A percentile compares a stretch with the other conserved stretches of the same genome.
phyloP scores from a whole-genome alignment of 805 yeast genomes.

The Yamadazyma takamatsuzukensis region DNA sequence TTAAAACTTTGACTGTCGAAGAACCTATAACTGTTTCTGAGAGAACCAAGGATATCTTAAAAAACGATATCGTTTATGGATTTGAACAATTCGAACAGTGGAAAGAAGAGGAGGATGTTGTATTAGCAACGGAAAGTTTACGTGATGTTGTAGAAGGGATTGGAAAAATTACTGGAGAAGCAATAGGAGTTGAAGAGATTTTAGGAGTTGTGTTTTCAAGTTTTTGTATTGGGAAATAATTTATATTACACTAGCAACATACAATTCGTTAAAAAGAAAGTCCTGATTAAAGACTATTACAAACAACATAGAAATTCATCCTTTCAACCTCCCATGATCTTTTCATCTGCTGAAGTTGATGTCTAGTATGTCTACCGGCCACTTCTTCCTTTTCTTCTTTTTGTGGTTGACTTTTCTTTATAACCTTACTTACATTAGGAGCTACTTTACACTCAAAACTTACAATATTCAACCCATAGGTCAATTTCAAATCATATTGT shows the following conservation, averaged over 20 bases:
- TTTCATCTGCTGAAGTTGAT: slow-evolving; percentile 42
- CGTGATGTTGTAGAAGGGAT: slow-evolving; percentile 77
- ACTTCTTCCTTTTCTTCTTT: slow-evolving; percentile 23
- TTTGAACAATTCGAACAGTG: slow-evolving; percentile 57
- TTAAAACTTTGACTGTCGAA: slow-evolving; percentile 47
- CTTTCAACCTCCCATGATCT: slow-evolving; percentile 45
- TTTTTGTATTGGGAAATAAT: slow-evolving; percentile 88
- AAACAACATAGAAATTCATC: slow-evolving; percentile 30
- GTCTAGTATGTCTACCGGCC: slow-evolving; percentile 43
- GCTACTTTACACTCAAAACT: slow-evolving; percentile 40
- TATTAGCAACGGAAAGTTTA: slow-evolving; percentile 75
- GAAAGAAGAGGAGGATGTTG: slow-evolving; percentile 61
- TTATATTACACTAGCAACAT: not conserved
- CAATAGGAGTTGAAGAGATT: slow-evolving; percentile 85
- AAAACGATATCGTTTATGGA: slow-evolving; percentile 74
- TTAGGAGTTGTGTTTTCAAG: slow-evolving; percentile 86
- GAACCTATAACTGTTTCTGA: slow-evolving; percentile 70
- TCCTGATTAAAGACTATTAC: slow-evolving; percentile 19
- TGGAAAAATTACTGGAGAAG: slow-evolving; percentile 88
- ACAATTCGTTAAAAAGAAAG: slow-evolving; percentile 1
- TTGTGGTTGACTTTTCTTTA: slow-evolving; percentile 22
- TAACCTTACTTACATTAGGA: slow-evolving; percentile 34
- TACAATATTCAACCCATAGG: slow-evolving; percentile 37
- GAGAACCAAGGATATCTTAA: slow-evolving; percentile 70
- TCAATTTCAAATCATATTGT: slow-evolving; percentile 37